phyloP scores from a whole-genome alignment of 768 basidiomycete species.

The Cyclocybe cylindracea region DNA sequence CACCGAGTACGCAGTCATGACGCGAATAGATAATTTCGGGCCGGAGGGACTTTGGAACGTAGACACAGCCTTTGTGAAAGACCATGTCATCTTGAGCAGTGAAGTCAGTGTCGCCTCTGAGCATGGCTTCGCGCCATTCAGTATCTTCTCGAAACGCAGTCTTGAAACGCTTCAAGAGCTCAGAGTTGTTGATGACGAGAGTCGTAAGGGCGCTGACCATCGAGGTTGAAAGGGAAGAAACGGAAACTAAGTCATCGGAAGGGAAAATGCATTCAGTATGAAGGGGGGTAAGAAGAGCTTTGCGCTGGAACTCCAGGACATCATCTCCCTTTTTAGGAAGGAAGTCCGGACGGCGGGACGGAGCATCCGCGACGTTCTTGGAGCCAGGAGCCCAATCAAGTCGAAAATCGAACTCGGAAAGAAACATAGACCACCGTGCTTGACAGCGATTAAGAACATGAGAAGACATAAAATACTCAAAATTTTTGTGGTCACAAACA shows the following conservation, averaged over 20 bases:
- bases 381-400: slow-evolving; percentile 30
- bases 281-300: slow-evolving; percentile 27
- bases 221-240: slow-evolving; percentile 23
- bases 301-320: slow-evolving; percentile 15
- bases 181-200: slow-evolving; percentile 25
- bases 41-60: slow-evolving; percentile 30
- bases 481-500: slow-evolving; percentile 38
- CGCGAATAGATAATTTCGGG: slow-evolving; percentile 26
- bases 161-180: slow-evolving; percentile 25
- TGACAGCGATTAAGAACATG: slow-evolving; percentile 44
- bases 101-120: slow-evolving; percentile 16
- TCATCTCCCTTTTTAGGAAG: slow-evolving; percentile 29
- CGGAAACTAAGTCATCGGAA: slow-evolving; percentile 13
- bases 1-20: slow-evolving; percentile 38
- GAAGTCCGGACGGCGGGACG: slow-evolving; percentile 30
- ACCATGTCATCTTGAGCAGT: slow-evolving; percentile 19
- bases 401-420: slow-evolving; percentile 38
- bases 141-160: slow-evolving; percentile 18
- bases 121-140: slow-evolving; percentile 23
- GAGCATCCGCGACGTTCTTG: slow-evolving; percentile 30
- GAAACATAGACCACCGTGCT: slow-evolving; percentile 45
- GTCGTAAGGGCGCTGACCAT: slow-evolving; percentile 28
- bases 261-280: slow-evolving; percentile 26
- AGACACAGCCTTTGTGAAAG: slow-evolving; percentile 23
- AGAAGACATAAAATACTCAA: slow-evolving; percentile 43